Evolutionary conservation across 164 flowering plant species (phyloP).

Genomic region (Annona squamosa): DNA sequence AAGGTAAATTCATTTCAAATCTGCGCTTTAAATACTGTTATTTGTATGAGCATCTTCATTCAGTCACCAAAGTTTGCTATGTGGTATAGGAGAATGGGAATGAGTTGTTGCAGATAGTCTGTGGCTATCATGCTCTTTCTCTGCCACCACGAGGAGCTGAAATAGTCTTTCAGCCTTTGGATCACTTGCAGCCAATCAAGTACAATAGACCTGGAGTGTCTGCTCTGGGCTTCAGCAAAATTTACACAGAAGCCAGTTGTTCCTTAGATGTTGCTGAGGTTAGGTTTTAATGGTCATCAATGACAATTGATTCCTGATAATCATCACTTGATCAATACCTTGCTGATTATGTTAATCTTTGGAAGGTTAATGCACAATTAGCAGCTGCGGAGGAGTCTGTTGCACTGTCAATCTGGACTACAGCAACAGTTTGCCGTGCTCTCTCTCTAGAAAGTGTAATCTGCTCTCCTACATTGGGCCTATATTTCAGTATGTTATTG

Average conservation of each 20-base stretch:
- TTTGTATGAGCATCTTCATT: background rate
- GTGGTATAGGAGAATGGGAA: constrained; percentile 62
- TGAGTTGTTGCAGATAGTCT: constrained; percentile 72
- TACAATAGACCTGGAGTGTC: constrained; percentile 52
- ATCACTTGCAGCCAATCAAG: constrained; percentile 76
- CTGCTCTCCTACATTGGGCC: constrained; percentile 1
- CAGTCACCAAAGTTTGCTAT: constrained; percentile 1
- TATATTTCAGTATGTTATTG: background rate
- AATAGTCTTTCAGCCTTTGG: constrained; percentile 65
- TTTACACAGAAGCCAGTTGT: constrained; percentile 21
- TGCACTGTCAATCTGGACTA: constrained; percentile 80
- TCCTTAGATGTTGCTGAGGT: constrained; percentile 50
- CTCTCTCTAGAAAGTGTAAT: constrained; percentile 90
- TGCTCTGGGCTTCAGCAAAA: constrained; percentile 40
- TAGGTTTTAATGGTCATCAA: background rate
- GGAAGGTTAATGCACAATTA: constrained; percentile 53
- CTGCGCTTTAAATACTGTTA: background rate
- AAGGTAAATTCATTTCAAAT: constrained; percentile 35
- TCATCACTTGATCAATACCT: background rate
- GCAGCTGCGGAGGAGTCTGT: constrained; percentile 86
- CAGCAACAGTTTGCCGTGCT: constrained; percentile 79
- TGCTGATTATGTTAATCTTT: constrained; percentile 13
- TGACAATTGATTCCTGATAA: background rate
- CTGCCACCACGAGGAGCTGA: constrained; percentile 64
- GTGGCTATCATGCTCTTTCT: constrained; percentile 62